Evolutionary conservation across 1,139 yeast genomes (phyloP).

Genomic region (Blastobotrys apis): DNA sequence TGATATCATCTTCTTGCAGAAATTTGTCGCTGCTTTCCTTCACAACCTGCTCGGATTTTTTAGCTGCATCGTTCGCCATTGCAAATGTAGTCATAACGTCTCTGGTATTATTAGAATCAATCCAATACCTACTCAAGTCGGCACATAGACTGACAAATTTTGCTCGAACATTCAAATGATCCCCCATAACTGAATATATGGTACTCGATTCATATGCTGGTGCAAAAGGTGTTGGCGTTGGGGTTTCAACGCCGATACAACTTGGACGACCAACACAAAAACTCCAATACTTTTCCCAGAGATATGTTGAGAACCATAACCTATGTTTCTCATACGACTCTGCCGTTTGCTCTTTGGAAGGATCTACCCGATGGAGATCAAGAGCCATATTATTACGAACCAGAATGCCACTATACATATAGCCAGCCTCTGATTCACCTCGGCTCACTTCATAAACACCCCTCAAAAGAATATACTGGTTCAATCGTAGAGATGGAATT

Average conservation of each 20-base stretch:
- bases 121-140: conserved; percentile 3
- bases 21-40: neutral
- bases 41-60: conserved; percentile 5
- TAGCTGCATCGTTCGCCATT: conserved; percentile 1
- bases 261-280: conserved; percentile 18
- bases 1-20: conserved; percentile 4
- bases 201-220: conserved; percentile 10
- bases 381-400: conserved; percentile 19
- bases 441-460: conserved; percentile 18
- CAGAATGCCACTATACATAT: conserved; percentile 18
- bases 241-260: conserved; percentile 12
- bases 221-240: conserved; percentile 10
- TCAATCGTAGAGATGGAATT: conserved; percentile 15
- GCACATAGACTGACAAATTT: conserved; percentile 1
- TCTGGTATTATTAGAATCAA: neutral
- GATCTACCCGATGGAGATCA: conserved; percentile 19
- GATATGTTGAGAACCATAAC: conserved; percentile 19
- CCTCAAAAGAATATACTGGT: conserved; percentile 20
- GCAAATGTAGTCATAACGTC: conserved; percentile 4
- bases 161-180: conserved; percentile 7
- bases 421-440: conserved; percentile 19
- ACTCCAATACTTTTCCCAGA: conserved; percentile 20
- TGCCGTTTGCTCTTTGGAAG: conserved; percentile 9
- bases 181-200: conserved; percentile 11
- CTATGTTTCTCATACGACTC: conserved; percentile 20